Evolutionary conservation across 2,329 filamentous ascomycete genomes (phyloP).

Genomic region (Penicillium digitatum): DNA sequence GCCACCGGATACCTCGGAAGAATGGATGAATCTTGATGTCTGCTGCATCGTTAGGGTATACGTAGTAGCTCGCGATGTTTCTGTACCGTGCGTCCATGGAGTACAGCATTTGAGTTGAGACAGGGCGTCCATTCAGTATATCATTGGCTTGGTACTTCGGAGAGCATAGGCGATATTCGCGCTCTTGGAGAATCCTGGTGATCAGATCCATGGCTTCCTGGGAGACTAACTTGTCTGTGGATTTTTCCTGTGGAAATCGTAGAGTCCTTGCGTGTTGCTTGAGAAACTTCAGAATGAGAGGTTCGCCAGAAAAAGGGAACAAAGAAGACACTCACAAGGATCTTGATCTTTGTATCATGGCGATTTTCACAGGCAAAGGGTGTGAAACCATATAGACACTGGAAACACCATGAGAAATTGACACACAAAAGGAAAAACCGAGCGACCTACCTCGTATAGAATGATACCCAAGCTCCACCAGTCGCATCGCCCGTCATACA

Average conservation of each 20-base stretch:
- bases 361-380: slow-evolving; percentile 81
- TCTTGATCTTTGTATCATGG: slow-evolving; percentile 79
- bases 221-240: slow-evolving; percentile 57
- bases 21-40: slow-evolving; percentile 88
- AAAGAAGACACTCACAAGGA: slow-evolving; percentile 56
- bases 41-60: slow-evolving; percentile 77
- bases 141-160: slow-evolving; percentile 70
- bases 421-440: background rate
- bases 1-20: slow-evolving; percentile 77
- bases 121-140: slow-evolving; percentile 31
- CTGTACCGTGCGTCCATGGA: slow-evolving; percentile 32
- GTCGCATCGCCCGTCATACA: slow-evolving; percentile 90
- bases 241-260: slow-evolving; percentile 60
- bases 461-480: slow-evolving; percentile 97
- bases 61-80: slow-evolving; percentile 56
- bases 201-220: slow-evolving; percentile 74
- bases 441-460: slow-evolving; percentile 64
- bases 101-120: slow-evolving; percentile 31
- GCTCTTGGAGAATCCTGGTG: slow-evolving; percentile 65
- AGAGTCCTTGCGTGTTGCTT: slow-evolving; percentile 69
- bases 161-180: slow-evolving; percentile 71
- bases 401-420: slow-evolving; percentile 1
- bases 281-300: background rate
- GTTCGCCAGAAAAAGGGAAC: slow-evolving; percentile 14
- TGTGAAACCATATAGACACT: slow-evolving; percentile 85